Conservation (phyloP, 257 asterid genomes). For the Cynanchum wilfordii region DNA sequence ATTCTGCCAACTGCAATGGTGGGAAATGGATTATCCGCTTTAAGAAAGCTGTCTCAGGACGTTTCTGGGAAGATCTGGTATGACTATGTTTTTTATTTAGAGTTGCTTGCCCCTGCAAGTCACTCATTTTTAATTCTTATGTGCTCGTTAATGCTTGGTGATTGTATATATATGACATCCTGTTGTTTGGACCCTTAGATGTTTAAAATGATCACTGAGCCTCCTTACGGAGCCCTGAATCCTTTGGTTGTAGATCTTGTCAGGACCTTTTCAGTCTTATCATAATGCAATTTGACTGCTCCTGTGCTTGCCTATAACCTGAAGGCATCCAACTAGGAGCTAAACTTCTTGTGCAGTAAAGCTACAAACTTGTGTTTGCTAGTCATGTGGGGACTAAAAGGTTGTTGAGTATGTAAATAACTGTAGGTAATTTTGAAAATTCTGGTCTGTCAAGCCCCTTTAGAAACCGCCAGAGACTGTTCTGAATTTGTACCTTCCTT, state of each 20-base stretch:
- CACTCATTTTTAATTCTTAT: neutral
- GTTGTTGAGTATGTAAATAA: neutral
- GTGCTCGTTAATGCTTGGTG: neutral
- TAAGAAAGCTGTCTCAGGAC: constrained; percentile 87
- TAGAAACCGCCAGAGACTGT: neutral
- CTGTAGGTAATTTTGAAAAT: neutral
- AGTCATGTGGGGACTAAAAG: neutral
- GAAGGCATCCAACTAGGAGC: neutral
- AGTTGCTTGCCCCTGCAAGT: neutral
- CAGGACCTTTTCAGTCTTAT: neutral
- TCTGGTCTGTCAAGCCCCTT: neutral
- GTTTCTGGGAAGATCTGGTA: constrained; percentile 99
- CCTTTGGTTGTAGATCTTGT: neutral
- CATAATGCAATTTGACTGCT: neutral
- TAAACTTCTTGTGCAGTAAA: neutral
- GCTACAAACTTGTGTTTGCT: neutral
- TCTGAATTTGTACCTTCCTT: neutral
- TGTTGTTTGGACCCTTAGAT: neutral
- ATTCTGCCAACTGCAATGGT: constrained; percentile 91
- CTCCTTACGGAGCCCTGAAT: neutral
- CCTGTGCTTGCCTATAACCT: neutral
- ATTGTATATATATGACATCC: neutral
- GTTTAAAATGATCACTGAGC: neutral
- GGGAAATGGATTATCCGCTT: constrained; percentile 98
- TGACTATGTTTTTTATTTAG: constrained; percentile 10